Evolutionary conservation across 768 basidiomycete genomes (phyloP).

Genomic region (Saitozyma sp.): DNA sequence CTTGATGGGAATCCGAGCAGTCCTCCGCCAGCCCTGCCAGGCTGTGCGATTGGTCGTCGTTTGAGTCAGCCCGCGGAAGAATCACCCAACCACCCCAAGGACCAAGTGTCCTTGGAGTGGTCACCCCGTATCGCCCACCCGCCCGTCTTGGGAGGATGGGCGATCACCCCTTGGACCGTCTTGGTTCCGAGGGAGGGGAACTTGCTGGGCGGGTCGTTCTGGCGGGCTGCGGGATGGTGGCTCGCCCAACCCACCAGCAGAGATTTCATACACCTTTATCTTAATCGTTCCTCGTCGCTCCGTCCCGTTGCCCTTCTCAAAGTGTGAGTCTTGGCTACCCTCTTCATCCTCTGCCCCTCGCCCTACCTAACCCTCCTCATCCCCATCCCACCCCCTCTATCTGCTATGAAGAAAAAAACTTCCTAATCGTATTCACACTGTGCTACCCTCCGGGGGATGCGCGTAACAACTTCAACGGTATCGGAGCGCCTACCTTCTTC

Average conservation of each 20-base stretch:
- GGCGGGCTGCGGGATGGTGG: conserved; percentile 19
- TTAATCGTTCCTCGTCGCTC: conserved; percentile 1
- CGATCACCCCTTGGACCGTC: neutral
- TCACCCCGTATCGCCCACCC: neutral
- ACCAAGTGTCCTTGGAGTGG: conserved; percentile 5
- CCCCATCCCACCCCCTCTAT: conserved; percentile 1
- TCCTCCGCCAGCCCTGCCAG: conserved; percentile 47
- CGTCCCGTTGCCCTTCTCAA: neutral
- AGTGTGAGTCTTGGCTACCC: conserved; percentile 7
- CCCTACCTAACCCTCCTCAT: conserved; percentile 2
- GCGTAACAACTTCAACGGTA: conserved; percentile 49
- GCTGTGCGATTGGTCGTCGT: conserved; percentile 47
- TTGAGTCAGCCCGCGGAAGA: conserved; percentile 52
- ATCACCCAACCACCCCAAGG: neutral
- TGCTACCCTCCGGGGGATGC: conserved; percentile 45
- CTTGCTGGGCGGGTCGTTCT: conserved; percentile 20
- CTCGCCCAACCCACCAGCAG: conserved; percentile 9
- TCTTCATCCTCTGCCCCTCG: conserved; percentile 1
- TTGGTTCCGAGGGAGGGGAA: conserved; percentile 7
- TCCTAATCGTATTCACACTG: conserved; percentile 53
- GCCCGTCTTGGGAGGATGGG: conserved; percentile 9
- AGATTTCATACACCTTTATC: neutral
- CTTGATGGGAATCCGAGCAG: conserved; percentile 1
- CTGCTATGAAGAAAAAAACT: conserved; percentile 43
- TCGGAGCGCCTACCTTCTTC: conserved; percentile 34